Evolutionary conservation across 2,329 filamentous ascomycete genomes (phyloP).

Genomic region (Tolypocladium endophyticum): DNA sequence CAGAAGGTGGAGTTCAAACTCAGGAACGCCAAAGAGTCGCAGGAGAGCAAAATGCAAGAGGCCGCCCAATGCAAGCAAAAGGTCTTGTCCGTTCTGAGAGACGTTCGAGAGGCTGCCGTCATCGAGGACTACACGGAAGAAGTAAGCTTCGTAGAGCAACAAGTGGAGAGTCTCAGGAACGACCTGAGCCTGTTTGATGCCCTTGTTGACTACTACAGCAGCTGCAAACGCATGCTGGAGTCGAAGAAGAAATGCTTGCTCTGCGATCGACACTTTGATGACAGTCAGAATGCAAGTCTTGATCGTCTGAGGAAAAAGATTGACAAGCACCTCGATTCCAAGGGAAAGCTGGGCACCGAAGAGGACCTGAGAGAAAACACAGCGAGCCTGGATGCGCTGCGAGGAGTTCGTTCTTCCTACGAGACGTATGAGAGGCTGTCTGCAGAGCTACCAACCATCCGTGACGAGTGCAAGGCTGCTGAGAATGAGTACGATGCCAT

Average conservation of each 20-base stretch:
- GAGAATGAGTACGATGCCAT: constrained; percentile 52
- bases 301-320: constrained; percentile 59
- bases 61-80: constrained; percentile 48
- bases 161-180: constrained; percentile 50
- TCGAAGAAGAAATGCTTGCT: constrained; percentile 65
- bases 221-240: constrained; percentile 55
- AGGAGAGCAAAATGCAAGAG: constrained; percentile 54
- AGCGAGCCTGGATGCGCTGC: constrained; percentile 45
- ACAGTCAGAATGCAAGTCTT: constrained; percentile 42
- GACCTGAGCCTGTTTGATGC: constrained; percentile 61
- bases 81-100: constrained; percentile 38
- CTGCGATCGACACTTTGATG: constrained; percentile 61
- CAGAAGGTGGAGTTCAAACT: constrained; percentile 68
- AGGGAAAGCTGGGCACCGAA: constrained; percentile 51
- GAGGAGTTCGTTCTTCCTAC: constrained; percentile 54
- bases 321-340: constrained; percentile 49
- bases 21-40: constrained; percentile 51
- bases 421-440: constrained; percentile 65
- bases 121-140: constrained; percentile 45
- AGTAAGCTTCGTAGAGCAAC: constrained; percentile 38
- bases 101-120: constrained; percentile 30
- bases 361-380: constrained; percentile 44
- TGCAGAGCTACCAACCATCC: constrained; percentile 59
- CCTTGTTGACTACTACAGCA: constrained; percentile 60
- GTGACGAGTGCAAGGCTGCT: constrained; percentile 50